Evolutionary conservation across 805 yeast genomes (phyloP).

Genomic region (Wickerhamiella vanderwaltii): DNA sequence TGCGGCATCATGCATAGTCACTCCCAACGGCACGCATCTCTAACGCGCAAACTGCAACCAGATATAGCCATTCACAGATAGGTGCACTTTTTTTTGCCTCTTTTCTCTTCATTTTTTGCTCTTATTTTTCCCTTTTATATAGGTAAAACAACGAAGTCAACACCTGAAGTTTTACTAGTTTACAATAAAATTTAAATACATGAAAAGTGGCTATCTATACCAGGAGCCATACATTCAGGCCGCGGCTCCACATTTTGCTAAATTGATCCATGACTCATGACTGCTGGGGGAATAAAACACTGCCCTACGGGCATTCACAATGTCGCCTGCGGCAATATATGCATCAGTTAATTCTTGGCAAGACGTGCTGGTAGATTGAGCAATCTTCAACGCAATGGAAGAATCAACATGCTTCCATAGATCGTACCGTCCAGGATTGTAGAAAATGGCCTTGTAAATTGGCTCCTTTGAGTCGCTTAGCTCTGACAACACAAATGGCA

Average conservation of each 20-base stretch:
- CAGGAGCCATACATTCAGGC: background rate
- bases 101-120: background rate
- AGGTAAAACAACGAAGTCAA: background rate
- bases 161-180: background rate
- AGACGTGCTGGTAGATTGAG: constrained; percentile 37
- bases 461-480: constrained; percentile 23
- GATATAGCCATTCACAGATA: no score
- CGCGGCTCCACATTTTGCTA: constrained; percentile 4
- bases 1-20: no score
- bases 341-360: constrained; percentile 42
- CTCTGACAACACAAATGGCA: constrained; percentile 30
- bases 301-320: constrained; percentile 55
- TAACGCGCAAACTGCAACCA: no score
- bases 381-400: constrained; percentile 46
- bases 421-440: constrained; percentile 57
- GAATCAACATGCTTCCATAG: constrained; percentile 59
- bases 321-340: constrained; percentile 35
- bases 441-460: constrained; percentile 61
- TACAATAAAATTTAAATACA: background rate
- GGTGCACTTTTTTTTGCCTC: background rate
- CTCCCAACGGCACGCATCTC: no score
- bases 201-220: background rate
- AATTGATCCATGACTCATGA: constrained; percentile 25
- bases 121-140: background rate
- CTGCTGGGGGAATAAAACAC: constrained; percentile 50